A percentile compares a stretch with the other conserved stretches of the same genome.
phyloP scores from a whole-genome alignment of 148 eudicot genomes.

The Nepenthes gracilis region DNA sequence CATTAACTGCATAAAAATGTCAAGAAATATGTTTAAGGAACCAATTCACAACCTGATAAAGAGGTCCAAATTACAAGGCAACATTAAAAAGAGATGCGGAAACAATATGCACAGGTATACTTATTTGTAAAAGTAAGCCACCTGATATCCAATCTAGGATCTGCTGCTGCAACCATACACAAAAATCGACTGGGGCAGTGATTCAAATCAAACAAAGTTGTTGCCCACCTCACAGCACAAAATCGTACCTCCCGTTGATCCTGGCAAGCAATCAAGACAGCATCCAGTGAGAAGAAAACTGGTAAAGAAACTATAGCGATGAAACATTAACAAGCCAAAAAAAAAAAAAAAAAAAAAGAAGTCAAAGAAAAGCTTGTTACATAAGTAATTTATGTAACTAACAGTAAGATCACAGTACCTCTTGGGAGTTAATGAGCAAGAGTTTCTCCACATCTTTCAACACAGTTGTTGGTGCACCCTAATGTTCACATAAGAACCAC shows the following conservation, averaged over 20 bases:
- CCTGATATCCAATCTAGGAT: slow-evolving; percentile 90
- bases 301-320: background rate
- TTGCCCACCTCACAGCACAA: slow-evolving; percentile 97
- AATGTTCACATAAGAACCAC: slow-evolving; percentile 10
- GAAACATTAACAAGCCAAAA: background rate
- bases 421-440: slow-evolving; percentile 69
- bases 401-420: slow-evolving; percentile 31
- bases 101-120: no score
- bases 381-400: slow-evolving; percentile 1
- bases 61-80: no score
- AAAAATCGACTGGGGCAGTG: slow-evolving; percentile 92
- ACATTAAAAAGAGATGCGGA: no score
- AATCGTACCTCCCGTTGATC: slow-evolving; percentile 94
- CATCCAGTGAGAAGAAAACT: background rate
- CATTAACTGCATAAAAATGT: no score
- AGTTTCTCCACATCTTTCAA: slow-evolving; percentile 70
- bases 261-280: slow-evolving; percentile 21
- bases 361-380: no score
- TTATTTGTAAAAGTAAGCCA: slow-evolving; percentile 6
- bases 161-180: slow-evolving; percentile 93
- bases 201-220: slow-evolving; percentile 66
- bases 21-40: no score
- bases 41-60: no score
- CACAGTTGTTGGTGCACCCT: slow-evolving; percentile 63
- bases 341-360: no score